Conservation (phyloP, 129 eudicot genomes). For the Centrapalus pauciflorus region DNA sequence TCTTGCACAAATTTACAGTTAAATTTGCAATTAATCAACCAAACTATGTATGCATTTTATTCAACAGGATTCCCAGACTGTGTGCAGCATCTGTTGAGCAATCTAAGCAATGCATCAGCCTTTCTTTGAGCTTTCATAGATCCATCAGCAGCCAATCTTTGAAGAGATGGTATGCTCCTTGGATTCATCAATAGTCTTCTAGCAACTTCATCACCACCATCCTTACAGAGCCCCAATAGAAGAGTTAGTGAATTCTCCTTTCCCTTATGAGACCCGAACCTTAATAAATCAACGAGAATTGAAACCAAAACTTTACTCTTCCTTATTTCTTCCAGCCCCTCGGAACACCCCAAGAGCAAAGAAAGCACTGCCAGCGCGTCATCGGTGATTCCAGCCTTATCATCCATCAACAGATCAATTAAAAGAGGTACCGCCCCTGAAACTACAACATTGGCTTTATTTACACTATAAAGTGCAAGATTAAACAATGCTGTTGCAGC, state of each 20-base stretch:
- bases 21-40: constrained; percentile 6
- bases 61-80: constrained; percentile 46
- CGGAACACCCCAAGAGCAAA: constrained; percentile 49
- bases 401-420: constrained; percentile 61
- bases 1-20: constrained; percentile 38
- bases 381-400: constrained; percentile 73
- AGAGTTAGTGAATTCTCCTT: constrained; percentile 65
- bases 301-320: constrained; percentile 46
- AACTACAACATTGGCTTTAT: constrained; percentile 44
- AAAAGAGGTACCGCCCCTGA: constrained; percentile 70
- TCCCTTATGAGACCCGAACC: constrained; percentile 68
- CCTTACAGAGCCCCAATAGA: constrained; percentile 73
- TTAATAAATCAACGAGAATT: constrained; percentile 62
- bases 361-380: constrained; percentile 67
- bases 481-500: constrained; percentile 86
- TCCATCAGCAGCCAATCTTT: constrained; percentile 68
- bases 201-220: constrained; percentile 65
- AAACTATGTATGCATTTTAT: constrained; percentile 19
- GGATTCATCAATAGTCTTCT: constrained; percentile 63
- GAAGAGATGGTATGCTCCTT: constrained; percentile 66
- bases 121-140: constrained; percentile 72
- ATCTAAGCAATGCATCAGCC: constrained; percentile 78
- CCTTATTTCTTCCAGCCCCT: constrained; percentile 54
- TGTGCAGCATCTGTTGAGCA: constrained; percentile 78
- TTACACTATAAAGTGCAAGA: constrained; percentile 51